phyloP scores from a whole-genome alignment of 768 basidiomycete genomes.

The Boletus coccyginus region DNA sequence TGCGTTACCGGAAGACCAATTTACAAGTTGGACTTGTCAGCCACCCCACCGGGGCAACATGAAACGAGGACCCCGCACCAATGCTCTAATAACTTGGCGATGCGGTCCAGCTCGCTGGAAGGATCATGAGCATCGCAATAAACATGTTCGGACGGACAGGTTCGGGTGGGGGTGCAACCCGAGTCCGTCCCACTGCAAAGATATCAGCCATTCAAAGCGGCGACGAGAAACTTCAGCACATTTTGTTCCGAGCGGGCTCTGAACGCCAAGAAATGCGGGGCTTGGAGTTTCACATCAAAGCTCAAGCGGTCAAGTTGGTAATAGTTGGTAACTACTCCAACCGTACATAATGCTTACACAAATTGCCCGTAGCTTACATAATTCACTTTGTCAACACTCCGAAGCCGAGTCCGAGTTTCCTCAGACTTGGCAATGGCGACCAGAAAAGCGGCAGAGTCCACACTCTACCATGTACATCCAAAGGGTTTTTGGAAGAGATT shows the following conservation, averaged over 20 bases:
- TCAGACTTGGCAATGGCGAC: conserved; percentile 53
- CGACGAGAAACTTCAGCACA: background rate
- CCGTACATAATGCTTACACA: too few relatives aligned
- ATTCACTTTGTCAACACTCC: background rate
- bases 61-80: background rate
- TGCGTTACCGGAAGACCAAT: conserved; percentile 16
- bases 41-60: background rate
- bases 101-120: background rate
- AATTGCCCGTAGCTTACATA: conserved; percentile 10
- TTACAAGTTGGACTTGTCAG: conserved; percentile 3
- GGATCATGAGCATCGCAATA: too few relatives aligned
- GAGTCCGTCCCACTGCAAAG: background rate
- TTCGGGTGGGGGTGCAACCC: background rate
- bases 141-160: background rate
- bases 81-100: background rate
- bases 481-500: conserved; percentile 98
- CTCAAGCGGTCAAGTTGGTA: background rate
- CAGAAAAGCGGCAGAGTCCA: conserved; percentile 82
- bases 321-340: background rate
- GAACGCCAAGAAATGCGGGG: background rate
- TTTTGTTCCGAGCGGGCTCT: background rate
- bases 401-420: conserved; percentile 1
- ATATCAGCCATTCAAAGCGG: background rate
- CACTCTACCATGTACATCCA: conserved; percentile 84
- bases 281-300: background rate